Evolutionary conservation across 2,329 filamentous ascomycete genomes (phyloP).

Genomic region (Trichophyton simii): DNA sequence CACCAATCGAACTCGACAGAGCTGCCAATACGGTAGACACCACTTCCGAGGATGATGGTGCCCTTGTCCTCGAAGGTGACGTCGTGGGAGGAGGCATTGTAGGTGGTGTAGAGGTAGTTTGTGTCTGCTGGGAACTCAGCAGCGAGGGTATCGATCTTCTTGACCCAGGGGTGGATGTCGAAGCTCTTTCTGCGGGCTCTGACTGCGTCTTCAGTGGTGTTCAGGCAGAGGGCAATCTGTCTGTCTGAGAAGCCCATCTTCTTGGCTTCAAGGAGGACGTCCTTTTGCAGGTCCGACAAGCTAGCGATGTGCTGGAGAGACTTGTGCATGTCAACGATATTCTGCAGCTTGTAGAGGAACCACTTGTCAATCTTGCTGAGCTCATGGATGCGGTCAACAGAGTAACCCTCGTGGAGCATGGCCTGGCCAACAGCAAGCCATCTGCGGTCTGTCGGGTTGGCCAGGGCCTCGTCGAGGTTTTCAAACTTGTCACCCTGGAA

Average conservation of each 20-base stretch:
- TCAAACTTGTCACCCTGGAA: constrained; percentile 95
- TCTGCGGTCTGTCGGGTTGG: constrained; percentile 87
- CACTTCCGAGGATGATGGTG: constrained; percentile 76
- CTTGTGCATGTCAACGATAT: constrained; percentile 81
- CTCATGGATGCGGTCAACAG: constrained; percentile 81
- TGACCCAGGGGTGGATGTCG: constrained; percentile 87
- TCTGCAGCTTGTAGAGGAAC: constrained; percentile 97
- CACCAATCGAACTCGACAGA: constrained; percentile 99
- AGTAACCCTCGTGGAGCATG: constrained; percentile 93
- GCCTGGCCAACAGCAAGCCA: constrained; percentile 97
- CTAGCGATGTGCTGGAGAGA: constrained; percentile 76
- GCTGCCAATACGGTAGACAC: constrained; percentile 94
- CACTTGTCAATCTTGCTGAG: constrained; percentile 98
- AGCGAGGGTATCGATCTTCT: constrained; percentile 95
- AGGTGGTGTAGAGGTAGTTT: constrained; percentile 95
- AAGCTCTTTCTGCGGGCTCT: constrained; percentile 73
- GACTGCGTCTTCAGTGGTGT: constrained; percentile 78
- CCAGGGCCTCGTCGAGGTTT: constrained; percentile 75
- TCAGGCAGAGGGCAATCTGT: constrained; percentile 80
- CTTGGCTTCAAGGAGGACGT: constrained; percentile 82
- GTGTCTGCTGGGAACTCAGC: constrained; percentile 92
- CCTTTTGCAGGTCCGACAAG: constrained; percentile 73
- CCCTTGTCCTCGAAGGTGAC: constrained; percentile 89
- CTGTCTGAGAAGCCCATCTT: constrained; percentile 95
- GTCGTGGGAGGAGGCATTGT: constrained; percentile 90